These are phyloP conservation scores for Erythrophleum fordii DNA, from an alignment of 306 rosid species.

Conservation along the genomic window DNA sequence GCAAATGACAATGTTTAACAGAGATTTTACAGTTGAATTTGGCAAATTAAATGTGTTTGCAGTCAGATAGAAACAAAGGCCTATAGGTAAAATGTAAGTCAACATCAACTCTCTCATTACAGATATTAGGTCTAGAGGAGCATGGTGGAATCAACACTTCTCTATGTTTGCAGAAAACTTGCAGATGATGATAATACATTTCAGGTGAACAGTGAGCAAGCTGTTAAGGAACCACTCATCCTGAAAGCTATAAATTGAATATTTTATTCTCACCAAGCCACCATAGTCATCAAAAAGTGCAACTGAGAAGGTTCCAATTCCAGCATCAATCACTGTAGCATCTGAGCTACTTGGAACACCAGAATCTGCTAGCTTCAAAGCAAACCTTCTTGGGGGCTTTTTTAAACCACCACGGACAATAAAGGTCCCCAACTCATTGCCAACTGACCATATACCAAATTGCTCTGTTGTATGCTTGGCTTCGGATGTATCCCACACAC, in stretches of 20 bases:
- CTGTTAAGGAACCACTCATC: slow-evolving; percentile 19
- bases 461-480: slow-evolving; percentile 60
- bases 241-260: slow-evolving; percentile 32
- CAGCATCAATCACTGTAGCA: slow-evolving; percentile 80
- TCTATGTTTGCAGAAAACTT: slow-evolving; percentile 16
- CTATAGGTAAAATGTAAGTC: background rate
- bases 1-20: background rate
- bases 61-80: slow-evolving; percentile 24
- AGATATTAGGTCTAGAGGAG: slow-evolving; percentile 33
- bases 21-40: background rate
- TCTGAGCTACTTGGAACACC: slow-evolving; percentile 71
- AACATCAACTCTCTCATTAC: slow-evolving; percentile 8
- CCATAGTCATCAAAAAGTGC: slow-evolving; percentile 97
- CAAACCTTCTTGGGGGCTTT: slow-evolving; percentile 92
- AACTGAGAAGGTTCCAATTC: slow-evolving; percentile 76
- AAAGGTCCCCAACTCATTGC: slow-evolving; percentile 88
- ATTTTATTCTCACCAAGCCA: slow-evolving; percentile 86
- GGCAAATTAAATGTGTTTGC: slow-evolving; percentile 10
- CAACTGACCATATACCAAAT: slow-evolving; percentile 87
- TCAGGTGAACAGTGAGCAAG: background rate
- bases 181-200: slow-evolving; percentile 1
- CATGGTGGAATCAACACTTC: slow-evolving; percentile 23
- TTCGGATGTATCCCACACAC: slow-evolving; percentile 92
- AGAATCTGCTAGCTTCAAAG: slow-evolving; percentile 81
- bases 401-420: slow-evolving; percentile 82